Percentiles rank a stretch among this genome's conserved stretches.
Evolutionary conservation across 805 yeast genomes (phyloP).

Genomic region (Starmerella ratchasimensis): DNA sequence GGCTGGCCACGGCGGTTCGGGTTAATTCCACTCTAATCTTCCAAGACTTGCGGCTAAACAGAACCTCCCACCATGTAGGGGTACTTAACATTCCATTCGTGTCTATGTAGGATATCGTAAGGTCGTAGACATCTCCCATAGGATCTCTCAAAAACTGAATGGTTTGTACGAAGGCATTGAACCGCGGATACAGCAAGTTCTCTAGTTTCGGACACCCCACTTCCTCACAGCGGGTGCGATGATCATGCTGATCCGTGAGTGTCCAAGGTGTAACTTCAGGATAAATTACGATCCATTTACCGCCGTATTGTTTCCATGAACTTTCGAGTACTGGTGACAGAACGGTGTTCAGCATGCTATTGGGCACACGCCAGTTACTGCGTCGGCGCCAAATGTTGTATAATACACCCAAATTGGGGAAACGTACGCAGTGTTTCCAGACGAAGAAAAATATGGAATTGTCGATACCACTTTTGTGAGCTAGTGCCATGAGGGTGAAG

Average conservation of each 20-base stretch:
- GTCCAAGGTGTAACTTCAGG: constrained; percentile 58
- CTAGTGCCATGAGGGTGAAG: constrained; percentile 34
- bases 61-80: constrained; percentile 9
- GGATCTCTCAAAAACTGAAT: constrained; percentile 20
- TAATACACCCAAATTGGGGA: constrained; percentile 14
- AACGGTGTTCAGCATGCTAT: constrained; percentile 5
- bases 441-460: constrained; percentile 29
- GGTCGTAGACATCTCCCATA: constrained; percentile 34
- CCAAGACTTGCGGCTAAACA: constrained; percentile 14
- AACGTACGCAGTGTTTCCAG: constrained; percentile 22
- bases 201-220: constrained; percentile 47
- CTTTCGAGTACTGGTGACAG: constrained; percentile 13
- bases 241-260: constrained; percentile 29
- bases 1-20: constrained; percentile 4
- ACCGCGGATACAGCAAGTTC: constrained; percentile 67
- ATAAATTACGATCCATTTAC: constrained; percentile 48
- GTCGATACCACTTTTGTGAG: constrained; percentile 22
- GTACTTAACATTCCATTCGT: constrained; percentile 2
- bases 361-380: constrained; percentile 24
- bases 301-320: constrained; percentile 10
- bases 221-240: constrained; percentile 40
- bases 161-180: constrained; percentile 25
- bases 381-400: constrained; percentile 13
- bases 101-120: constrained; percentile 37
- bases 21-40: constrained; percentile 13